These are phyloP conservation scores for Melampsora occidentalis DNA, from an alignment of 1,284 basidiomycete species.

Conservation along the genomic window DNA sequence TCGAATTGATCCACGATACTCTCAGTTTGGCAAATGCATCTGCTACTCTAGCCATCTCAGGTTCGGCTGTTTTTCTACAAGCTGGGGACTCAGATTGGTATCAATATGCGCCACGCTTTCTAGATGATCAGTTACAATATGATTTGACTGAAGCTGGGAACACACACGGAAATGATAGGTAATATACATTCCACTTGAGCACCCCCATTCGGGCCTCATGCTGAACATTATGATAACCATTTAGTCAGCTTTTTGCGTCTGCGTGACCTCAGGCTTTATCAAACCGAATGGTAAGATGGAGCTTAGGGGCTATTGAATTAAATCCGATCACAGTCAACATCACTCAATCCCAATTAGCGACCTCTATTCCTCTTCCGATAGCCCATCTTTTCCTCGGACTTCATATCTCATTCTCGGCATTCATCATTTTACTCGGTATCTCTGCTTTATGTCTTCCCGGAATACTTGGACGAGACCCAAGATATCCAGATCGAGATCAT, in stretches of 20 bases:
- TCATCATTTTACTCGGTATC: background rate
- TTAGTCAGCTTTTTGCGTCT: background rate
- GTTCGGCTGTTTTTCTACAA: background rate
- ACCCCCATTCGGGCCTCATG: too few species aligned
- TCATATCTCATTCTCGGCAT: background rate
- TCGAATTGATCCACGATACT: background rate
- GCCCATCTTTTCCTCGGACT: background rate
- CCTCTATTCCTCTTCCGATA: background rate
- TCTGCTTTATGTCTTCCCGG: background rate
- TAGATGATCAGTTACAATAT: conserved; percentile 7
- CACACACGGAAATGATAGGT: background rate
- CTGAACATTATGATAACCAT: too few species aligned
- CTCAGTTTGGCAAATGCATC: background rate
- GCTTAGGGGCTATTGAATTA: conserved; percentile 1
- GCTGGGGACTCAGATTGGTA: background rate
- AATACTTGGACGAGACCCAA: background rate
- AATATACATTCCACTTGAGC: too few species aligned
- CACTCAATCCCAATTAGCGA: background rate
- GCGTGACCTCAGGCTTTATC: conserved; percentile 1
- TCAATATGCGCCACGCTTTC: background rate
- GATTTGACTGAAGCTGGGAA: background rate
- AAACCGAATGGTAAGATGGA: conserved; percentile 6
- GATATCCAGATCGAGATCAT: background rate
- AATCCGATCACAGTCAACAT: background rate
- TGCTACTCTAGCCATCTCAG: background rate